Percentiles rank a stretch among this genome's conserved stretches.
These are phyloP conservation scores for Gamsiella multidivaricata DNA, from an alignment of 192 early-diverging fungal genomes.

Conservation along the genomic window DNA sequence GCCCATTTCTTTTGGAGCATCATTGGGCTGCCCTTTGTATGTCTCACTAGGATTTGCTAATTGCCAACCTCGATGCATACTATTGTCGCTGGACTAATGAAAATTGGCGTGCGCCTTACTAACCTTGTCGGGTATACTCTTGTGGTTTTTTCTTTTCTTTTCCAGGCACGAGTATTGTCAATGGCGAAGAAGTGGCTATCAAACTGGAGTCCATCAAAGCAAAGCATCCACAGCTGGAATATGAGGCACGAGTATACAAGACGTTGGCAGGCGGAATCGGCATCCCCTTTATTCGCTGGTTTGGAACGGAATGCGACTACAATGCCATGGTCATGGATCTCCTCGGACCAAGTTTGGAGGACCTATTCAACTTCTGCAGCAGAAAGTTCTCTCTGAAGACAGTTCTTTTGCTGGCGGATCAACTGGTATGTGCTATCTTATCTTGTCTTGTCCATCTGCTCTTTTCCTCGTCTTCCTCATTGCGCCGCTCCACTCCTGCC, in stretches of 20 bases:
- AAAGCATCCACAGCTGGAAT: conserved; percentile 97
- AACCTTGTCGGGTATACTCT: too few species aligned
- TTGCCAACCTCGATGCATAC: too few species aligned
- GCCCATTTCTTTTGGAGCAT: too few species aligned
- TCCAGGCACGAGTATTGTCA: conserved; percentile 59
- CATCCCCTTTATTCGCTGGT: conserved; percentile 89
- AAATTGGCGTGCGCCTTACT: too few species aligned
- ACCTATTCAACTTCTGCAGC: conserved; percentile 90
- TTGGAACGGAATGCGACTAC: conserved; percentile 84
- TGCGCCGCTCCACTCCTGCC: too few species aligned
- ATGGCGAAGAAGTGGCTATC: conserved; percentile 96
- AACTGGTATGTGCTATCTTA: conserved; percentile 67
- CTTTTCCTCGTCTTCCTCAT: background rate
- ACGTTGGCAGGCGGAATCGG: conserved; percentile 91
- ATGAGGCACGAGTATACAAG: conserved; percentile 97
- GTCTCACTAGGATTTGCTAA: background rate
- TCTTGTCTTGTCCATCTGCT: background rate
- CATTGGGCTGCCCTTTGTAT: too few species aligned
- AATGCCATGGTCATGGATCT: conserved; percentile 91
- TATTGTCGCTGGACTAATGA: too few species aligned
- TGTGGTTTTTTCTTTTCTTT: conserved; percentile 10
- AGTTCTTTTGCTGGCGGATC: conserved; percentile 86
- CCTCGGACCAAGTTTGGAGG: conserved; percentile 91
- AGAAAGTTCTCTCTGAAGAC: conserved; percentile 91
- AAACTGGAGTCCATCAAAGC: conserved; percentile 96